Evolutionary conservation across 768 basidiomycete species (phyloP), one percentile per base, ranked within the genome.

Genomic region (Termitomyces eurrhizus): DNA sequence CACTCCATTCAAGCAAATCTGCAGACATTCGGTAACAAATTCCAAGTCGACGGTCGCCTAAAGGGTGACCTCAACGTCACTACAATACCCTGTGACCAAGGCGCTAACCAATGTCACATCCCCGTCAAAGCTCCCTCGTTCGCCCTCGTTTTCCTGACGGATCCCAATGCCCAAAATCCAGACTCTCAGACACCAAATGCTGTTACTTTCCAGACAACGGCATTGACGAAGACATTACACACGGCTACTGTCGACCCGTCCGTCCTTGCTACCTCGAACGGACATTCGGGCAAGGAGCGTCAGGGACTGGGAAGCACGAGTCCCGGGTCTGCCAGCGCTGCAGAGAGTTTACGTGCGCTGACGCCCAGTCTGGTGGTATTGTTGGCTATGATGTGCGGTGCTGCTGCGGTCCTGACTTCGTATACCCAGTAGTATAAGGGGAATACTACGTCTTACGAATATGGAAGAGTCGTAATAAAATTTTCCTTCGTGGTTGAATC

Each of bases 81-180:
- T 59, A 86, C 82, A 0, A 78, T 93, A 39, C 64, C 72, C 14
- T 95, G 92, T 66, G 78, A 88, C 67, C 72, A 75, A 39, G 69
- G 70, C 6, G 73, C 75, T 57, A 81, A 83, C 65, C 75, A 75
- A 0, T 93, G 92, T 70, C 64, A 72, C 26, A 76, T 93, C 52
- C 77, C 78, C 8, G 83, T 93, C 50, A 80, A 83, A 37, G 88
- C 89, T 0, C 91, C 92, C 0, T 83, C 83, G 41, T 86, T 88
- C 62, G 90, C 90, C 1, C 77, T 93, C 49, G 88, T 93, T 60
- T 91, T 90, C 77, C 74, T 93, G 35, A 81, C 77, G 2, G 72
- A 77, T 54, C 53, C 53, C 18, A 42, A 32, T 29, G 76, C 78
- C 18, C 16, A 29, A 4, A 66, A 78, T 36, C 58, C 66, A 1